Evolutionary conservation across 768 basidiomycete species (phyloP), one percentile per base, ranked within the genome.

Genomic region (Agaricus bisporus): DNA sequence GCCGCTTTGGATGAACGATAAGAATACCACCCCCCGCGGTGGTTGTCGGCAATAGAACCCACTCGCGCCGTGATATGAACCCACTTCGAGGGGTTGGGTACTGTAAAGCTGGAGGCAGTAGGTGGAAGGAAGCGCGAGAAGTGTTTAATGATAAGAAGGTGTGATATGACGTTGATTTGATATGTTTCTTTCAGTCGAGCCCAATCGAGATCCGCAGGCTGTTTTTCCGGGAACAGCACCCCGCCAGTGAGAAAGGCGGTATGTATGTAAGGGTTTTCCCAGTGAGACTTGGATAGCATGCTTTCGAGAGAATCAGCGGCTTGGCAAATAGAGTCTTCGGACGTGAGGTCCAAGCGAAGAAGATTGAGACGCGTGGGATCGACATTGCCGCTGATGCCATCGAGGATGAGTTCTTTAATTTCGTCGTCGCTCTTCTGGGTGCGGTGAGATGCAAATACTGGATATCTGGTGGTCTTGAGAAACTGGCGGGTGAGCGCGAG

Each of bases 1-100:
- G 82, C 81, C 0, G 82, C 77, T 63, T 83, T 83, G 48, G 80
- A 82, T 17, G 79, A 70, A 25, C 81, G 77, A 63, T 83, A 83
- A 29, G 79, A 82, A 61, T 77, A 83, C 81, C 81, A 83, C 36
- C 81, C 82, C 15, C 81, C 82, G 20, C 70, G 71, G 22, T 64
- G 66, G 61, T 83, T 85, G 60, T 85, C 81, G 17, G 73, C 70
- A 50, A 83, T 74, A 37, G 79, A 81, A 28, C 82, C 81, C 8
- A 83, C 76, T 37, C 80, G 78, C 15, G 81, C 81, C 10, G 79
- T 76, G 51, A 83, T 65, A 62, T 85, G 81, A 20, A 79, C 76
- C 81, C 81, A 82, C 60, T 79, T 81, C 20, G 80, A 64, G 3
- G 72, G 74, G 7, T 56, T 58, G 12, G 57, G 42, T 12, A 72